phyloP scores from a whole-genome alignment of 257 asterid species.

The Nicotiana attenuata region DNA sequence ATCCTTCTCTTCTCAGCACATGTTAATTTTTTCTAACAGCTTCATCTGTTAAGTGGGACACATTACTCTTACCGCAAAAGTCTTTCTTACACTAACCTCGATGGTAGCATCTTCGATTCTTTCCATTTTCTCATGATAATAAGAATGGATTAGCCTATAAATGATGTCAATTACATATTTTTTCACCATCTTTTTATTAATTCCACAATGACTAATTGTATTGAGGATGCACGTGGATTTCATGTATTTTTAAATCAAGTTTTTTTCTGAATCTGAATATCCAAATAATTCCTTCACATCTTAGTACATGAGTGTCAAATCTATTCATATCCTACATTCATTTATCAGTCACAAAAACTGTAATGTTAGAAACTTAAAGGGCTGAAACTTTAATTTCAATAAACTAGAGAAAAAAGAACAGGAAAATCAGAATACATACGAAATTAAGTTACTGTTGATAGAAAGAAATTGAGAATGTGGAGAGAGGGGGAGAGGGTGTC shows the following conservation, averaged over 20 bases:
- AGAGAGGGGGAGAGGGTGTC: background rate
- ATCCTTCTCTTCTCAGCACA: too few species aligned
- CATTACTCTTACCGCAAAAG: background rate
- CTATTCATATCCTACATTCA: background rate
- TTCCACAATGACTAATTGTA: background rate
- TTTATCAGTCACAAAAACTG: background rate
- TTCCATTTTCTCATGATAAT: background rate
- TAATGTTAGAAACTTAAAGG: background rate
- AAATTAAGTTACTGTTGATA: background rate
- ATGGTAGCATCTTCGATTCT: background rate
- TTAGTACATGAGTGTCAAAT: background rate
- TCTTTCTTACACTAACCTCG: background rate
- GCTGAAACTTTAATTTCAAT: background rate
- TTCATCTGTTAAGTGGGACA: background rate
- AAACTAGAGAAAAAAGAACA: background rate
- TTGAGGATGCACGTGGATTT: background rate
- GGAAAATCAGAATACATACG: background rate
- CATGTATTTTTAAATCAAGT: background rate
- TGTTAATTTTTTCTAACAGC: too few species aligned
- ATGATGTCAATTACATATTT: too few species aligned
- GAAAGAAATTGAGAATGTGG: background rate
- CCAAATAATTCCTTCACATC: background rate
- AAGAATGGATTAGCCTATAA: background rate
- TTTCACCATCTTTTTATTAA: background rate
- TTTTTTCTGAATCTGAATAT: background rate